phyloP scores from a whole-genome alignment of 306 rosid genomes.

The Echinosophora koreensis region DNA sequence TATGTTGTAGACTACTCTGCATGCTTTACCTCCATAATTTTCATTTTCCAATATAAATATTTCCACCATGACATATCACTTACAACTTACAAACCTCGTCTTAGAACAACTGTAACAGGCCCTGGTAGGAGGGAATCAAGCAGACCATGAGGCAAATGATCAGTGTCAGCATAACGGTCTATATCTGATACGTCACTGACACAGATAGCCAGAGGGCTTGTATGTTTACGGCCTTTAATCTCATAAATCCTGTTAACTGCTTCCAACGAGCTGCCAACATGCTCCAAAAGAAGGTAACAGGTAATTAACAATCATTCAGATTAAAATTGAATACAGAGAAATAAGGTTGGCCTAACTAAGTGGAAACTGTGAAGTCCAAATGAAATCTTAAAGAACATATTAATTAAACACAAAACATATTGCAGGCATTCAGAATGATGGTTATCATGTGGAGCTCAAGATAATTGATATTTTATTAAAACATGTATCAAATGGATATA shows the following conservation, averaged over 20 bases:
- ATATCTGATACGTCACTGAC: conserved; percentile 78
- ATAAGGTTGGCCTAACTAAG: conserved; percentile 2
- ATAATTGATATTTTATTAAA: conserved; percentile 16
- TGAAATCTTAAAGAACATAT: background rate
- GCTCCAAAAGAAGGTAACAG: conserved; percentile 37
- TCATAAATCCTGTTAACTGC: conserved; percentile 82
- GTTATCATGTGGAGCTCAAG: conserved; percentile 2
- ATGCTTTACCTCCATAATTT: background rate
- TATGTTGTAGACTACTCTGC: background rate
- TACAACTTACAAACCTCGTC: conserved; percentile 65
- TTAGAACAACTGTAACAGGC: conserved; percentile 86
- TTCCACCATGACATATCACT: background rate
- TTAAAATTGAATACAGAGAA: background rate
- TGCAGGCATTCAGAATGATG: conserved; percentile 17
- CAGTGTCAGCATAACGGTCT: conserved; percentile 69
- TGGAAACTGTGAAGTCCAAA: too few relatives aligned
- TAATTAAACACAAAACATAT: conserved; percentile 14
- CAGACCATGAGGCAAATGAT: conserved; percentile 76
- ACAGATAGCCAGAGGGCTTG: conserved; percentile 88
- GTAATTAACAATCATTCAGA: conserved; percentile 1
- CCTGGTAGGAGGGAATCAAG: conserved; percentile 91
- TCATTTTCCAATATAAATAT: conserved; percentile 20
- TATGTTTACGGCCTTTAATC: conserved; percentile 80
- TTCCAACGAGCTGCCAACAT: conserved; percentile 66
- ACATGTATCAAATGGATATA: background rate